phyloP scores from a whole-genome alignment of 805 yeast species.

The Candida namnaoensis region DNA sequence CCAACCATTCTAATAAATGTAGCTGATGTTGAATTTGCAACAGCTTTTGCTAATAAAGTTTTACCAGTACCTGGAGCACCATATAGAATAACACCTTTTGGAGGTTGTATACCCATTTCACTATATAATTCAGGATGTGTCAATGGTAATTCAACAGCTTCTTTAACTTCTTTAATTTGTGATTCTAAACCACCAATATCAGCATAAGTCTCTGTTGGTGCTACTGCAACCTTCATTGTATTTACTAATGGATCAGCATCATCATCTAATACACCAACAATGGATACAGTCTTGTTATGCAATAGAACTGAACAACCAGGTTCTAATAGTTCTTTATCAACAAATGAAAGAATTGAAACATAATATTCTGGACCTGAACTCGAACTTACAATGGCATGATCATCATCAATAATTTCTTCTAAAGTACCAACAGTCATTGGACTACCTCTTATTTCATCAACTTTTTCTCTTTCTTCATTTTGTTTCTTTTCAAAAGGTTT shows the following conservation, averaged over 20 bases:
- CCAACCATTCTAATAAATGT: constrained; percentile 95
- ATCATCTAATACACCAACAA: constrained; percentile 97
- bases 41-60: constrained; percentile 92
- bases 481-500: constrained; percentile 96
- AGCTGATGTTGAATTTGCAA: constrained; percentile 96
- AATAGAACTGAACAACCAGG: constrained; percentile 95
- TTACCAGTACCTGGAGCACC: constrained; percentile 99
- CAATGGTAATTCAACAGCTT: constrained; percentile 90
- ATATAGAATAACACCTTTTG: constrained; percentile 93
- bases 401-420: constrained; percentile 97
- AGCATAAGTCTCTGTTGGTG: constrained; percentile 94
- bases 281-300: constrained; percentile 91
- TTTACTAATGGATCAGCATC: constrained; percentile 97
- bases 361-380: constrained; percentile 96
- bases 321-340: constrained; percentile 90
- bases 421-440: constrained; percentile 96
- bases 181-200: constrained; percentile 95
- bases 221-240: constrained; percentile 95
- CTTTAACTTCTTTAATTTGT: constrained; percentile 97
- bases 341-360: constrained; percentile 92
- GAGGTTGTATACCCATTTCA: constrained; percentile 98
- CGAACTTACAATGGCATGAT: constrained; percentile 95
- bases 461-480: constrained; percentile 90
- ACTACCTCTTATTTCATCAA: constrained; percentile 91
- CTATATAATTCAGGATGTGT: constrained; percentile 96